Evolutionary conservation across 768 basidiomycete genomes (phyloP).

Genomic region (Lactarius hatsudake): DNA sequence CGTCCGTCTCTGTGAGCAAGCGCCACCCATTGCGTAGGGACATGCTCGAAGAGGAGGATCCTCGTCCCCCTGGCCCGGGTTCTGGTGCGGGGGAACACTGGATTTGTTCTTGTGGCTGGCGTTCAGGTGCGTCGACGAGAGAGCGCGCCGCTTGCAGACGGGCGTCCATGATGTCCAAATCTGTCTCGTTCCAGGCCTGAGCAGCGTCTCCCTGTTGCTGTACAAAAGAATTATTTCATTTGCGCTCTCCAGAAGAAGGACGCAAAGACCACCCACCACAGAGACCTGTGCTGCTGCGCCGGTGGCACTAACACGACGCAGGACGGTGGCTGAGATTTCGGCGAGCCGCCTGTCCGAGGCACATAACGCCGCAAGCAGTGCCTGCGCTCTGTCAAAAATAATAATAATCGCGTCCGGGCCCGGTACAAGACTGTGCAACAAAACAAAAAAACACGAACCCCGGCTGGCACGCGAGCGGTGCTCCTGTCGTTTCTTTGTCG

Average conservation of each 20-base stretch:
- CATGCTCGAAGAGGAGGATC: neutral
- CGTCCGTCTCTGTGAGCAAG: constrained; percentile 39
- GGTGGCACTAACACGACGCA: neutral
- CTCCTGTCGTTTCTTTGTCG: constrained; percentile 3
- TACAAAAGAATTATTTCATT: neutral
- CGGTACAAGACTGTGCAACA: too few relatives aligned
- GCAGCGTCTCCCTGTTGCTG: neutral
- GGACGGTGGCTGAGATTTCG: constrained; percentile 6
- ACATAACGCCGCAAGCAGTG: constrained; percentile 44
- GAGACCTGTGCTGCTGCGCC: neutral
- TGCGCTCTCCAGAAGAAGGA: neutral
- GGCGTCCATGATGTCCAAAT: constrained; percentile 50
- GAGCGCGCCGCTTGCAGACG: constrained; percentile 12
- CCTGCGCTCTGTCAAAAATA: constrained; percentile 29
- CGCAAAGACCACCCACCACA: constrained; percentile 4
- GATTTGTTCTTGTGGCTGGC: neutral
- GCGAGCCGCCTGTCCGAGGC: constrained; percentile 37
- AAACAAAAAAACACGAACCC: constrained; percentile 36
- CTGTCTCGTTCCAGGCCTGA: constrained; percentile 44
- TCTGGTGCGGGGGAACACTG: neutral
- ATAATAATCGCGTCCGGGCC: neutral
- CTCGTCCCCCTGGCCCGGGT: neutral
- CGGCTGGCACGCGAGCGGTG: constrained; percentile 27
- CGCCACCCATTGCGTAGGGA: constrained; percentile 52
- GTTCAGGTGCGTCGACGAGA: neutral